A percentile compares a stretch with the other conserved stretches of the same genome.
Conservation (phyloP, 352 stramenopile genomes). For the Pythium oligandrum region DNA sequence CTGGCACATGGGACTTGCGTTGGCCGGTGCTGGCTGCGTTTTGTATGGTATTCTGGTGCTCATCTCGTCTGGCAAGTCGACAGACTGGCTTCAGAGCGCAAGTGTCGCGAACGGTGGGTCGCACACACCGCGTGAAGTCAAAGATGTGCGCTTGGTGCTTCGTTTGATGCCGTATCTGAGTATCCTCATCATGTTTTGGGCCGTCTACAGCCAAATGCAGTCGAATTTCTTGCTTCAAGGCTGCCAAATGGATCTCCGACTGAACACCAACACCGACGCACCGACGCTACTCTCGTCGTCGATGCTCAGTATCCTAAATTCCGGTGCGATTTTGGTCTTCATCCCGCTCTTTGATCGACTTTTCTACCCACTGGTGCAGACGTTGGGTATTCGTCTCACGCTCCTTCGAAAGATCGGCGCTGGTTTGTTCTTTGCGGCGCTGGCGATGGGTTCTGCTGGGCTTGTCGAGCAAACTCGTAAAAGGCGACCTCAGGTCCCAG, state of each 20-base stretch:
- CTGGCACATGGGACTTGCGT: slow-evolving; percentile 55
- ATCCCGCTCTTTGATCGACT: slow-evolving; percentile 86
- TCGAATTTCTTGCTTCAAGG: slow-evolving; percentile 86
- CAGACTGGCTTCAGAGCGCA: slow-evolving; percentile 53
- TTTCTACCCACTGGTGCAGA: slow-evolving; percentile 73
- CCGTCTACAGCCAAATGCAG: slow-evolving; percentile 77
- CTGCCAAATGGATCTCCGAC: slow-evolving; percentile 88
- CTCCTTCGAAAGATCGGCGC: slow-evolving; percentile 86
- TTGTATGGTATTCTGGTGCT: slow-evolving; percentile 70
- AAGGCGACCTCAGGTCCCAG: slow-evolving; percentile 27
- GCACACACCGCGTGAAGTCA: slow-evolving; percentile 52
- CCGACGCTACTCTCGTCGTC: slow-evolving; percentile 71
- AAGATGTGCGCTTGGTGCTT: slow-evolving; percentile 72
- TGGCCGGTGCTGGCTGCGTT: slow-evolving; percentile 44
- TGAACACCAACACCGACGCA: slow-evolving; percentile 24
- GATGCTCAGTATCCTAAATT: slow-evolving; percentile 87
- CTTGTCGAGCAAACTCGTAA: slow-evolving; percentile 57
- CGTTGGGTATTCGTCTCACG: slow-evolving; percentile 64
- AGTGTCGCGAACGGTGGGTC: slow-evolving; percentile 44
- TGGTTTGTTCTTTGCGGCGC: slow-evolving; percentile 74
- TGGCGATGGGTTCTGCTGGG: slow-evolving; percentile 67
- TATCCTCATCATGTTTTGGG: slow-evolving; percentile 85
- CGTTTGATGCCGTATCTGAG: slow-evolving; percentile 77
- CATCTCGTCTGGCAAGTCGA: slow-evolving; percentile 53
- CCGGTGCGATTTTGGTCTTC: slow-evolving; percentile 85